These are phyloP conservation scores for Boletus pseudo-olivaceus DNA, from an alignment of 768 basidiomycete species.

Conservation along the genomic window DNA sequence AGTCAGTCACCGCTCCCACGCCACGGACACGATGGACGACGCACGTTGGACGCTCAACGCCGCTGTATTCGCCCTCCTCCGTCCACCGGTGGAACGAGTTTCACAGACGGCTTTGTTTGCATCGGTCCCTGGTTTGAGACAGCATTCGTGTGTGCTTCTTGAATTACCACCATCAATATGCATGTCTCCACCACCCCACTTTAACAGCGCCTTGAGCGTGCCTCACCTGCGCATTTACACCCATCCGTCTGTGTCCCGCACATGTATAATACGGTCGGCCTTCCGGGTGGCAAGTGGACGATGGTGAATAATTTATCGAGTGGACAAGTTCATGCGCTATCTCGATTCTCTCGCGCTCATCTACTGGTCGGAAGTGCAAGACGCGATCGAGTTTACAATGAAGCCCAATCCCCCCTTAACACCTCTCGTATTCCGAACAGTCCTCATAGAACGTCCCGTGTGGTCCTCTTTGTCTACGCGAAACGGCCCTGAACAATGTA, in stretches of 20 bases:
- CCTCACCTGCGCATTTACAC: background rate
- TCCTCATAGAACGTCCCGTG: background rate
- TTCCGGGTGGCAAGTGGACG: background rate
- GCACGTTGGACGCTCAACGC: background rate
- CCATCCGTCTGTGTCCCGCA: constrained; percentile 6
- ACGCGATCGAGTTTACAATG: background rate
- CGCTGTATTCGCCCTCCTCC: background rate
- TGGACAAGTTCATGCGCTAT: background rate
- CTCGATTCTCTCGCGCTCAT: constrained; percentile 10
- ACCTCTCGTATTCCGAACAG: background rate
- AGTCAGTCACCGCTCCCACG: constrained; percentile 19
- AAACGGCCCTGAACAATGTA: constrained; percentile 5
- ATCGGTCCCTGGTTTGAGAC: background rate
- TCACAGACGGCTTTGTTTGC: background rate
- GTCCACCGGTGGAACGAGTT: constrained; percentile 4
- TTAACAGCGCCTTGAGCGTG: constrained; percentile 2
- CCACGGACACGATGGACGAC: constrained; percentile 13
- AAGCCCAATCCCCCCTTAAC: background rate
- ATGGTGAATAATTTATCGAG: background rate
- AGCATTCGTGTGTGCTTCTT: background rate
- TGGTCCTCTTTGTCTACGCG: constrained; percentile 9
- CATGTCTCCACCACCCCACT: background rate
- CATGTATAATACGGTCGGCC: constrained; percentile 1
- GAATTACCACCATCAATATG: background rate
- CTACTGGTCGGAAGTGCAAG: background rate